Evolutionary conservation across 225 moss, liverwort and hornwort species (phyloP).

Genomic region (Polytrichum commune): DNA sequence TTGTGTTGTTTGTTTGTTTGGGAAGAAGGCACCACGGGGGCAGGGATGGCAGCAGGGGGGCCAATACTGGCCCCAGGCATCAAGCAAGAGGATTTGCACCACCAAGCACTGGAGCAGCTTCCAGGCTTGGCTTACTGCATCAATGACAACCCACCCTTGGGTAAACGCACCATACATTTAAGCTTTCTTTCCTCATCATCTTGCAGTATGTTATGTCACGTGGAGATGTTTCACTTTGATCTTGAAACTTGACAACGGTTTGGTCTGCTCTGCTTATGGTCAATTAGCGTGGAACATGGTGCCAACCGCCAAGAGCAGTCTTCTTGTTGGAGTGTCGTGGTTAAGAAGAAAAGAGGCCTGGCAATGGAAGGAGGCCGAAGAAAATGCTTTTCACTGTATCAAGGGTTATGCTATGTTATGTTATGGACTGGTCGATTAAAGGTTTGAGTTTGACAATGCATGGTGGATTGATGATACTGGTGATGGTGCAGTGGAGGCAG

Average conservation of each 20-base stretch:
- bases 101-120: slow-evolving; percentile 46
- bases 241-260: too few relatives aligned
- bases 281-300: too few relatives aligned
- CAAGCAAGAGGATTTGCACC: slow-evolving; percentile 44
- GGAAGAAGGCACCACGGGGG: background rate
- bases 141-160: slow-evolving; percentile 49
- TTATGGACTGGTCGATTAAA: background rate
- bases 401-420: background rate
- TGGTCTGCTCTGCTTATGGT: too few relatives aligned
- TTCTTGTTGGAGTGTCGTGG: too few relatives aligned
- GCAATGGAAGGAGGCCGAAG: too few relatives aligned
- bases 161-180: slow-evolving; percentile 4
- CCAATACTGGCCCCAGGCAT: slow-evolving; percentile 16
- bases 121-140: slow-evolving; percentile 52
- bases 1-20: background rate
- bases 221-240: too few relatives aligned
- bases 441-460: background rate
- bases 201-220: too few relatives aligned
- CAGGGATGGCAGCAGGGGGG: slow-evolving; percentile 32
- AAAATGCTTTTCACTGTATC: too few relatives aligned
- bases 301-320: too few relatives aligned
- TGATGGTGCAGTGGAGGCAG: slow-evolving; percentile 33
- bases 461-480: background rate
- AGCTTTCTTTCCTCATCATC: too few relatives aligned
- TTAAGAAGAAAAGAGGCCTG: too few relatives aligned